A percentile compares a stretch with the other conserved stretches of the same genome.
phyloP scores from a whole-genome alignment of 2,329 filamentous ascomycete genomes.

The Colletotrichum acutatum region DNA sequence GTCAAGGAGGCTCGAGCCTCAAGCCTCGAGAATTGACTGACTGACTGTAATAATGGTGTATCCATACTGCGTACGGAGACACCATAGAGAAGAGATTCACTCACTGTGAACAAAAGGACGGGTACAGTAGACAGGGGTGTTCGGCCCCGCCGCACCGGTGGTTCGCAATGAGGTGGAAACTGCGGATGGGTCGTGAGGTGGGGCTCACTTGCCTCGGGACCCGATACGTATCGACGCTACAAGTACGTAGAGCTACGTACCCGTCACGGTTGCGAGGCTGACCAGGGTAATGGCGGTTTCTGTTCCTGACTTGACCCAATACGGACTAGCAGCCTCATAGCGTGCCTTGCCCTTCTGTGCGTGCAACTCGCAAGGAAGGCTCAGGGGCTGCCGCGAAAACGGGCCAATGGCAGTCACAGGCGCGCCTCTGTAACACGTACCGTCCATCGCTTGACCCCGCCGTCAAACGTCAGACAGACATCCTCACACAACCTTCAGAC shows the following conservation, averaged over 20 bases:
- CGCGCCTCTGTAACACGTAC: slow-evolving; percentile 52
- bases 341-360: neutral
- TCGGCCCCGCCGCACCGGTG: slow-evolving; percentile 31
- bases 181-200: neutral
- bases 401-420: slow-evolving; percentile 46
- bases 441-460: slow-evolving; percentile 50
- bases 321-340: neutral
- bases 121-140: slow-evolving; percentile 11
- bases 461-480: slow-evolving; percentile 51
- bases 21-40: neutral
- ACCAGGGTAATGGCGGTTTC: slow-evolving; percentile 2
- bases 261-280: slow-evolving; percentile 12
- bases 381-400: slow-evolving; percentile 30
- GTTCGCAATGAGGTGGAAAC: neutral
- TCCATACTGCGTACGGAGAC: neutral
- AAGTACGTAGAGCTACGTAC: slow-evolving; percentile 1
- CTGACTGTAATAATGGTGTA: neutral
- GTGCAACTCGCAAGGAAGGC: neutral
- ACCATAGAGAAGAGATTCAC: neutral
- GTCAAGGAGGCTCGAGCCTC: neutral
- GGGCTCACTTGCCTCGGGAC: neutral
- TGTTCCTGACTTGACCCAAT: slow-evolving; percentile 23
- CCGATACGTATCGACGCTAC: neutral
- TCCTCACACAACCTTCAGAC: slow-evolving; percentile 36
- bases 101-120: neutral